A percentile compares a stretch with the other conserved stretches of the same genome.
phyloP scores from a whole-genome alignment of 257 asterid genomes.

The Osmanthus fragrans region DNA sequence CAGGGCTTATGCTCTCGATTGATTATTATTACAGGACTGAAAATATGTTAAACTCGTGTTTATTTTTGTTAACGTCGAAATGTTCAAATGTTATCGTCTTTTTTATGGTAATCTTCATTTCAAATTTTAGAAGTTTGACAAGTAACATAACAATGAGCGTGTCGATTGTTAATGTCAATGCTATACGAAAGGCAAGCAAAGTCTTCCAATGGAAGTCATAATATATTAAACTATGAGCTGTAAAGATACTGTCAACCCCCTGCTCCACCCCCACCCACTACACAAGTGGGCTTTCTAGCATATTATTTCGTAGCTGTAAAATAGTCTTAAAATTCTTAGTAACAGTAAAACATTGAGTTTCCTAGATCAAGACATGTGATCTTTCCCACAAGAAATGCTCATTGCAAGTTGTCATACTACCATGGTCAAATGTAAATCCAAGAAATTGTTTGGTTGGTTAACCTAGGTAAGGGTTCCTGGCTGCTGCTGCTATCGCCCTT shows the following conservation, averaged over 20 bases:
- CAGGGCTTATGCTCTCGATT: neutral
- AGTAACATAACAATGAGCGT: neutral
- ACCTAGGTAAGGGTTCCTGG: neutral
- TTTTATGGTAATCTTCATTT: neutral
- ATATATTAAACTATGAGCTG: slow-evolving; percentile 37
- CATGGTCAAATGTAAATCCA: slow-evolving; percentile 15
- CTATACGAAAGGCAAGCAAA: neutral
- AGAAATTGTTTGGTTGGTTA: slow-evolving; percentile 16
- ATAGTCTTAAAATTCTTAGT: neutral
- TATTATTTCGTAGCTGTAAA: neutral
- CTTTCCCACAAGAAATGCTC: slow-evolving; percentile 1
- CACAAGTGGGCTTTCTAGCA: slow-evolving; percentile 19
- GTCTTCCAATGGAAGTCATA: neutral
- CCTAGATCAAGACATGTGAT: neutral
- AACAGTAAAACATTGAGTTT: slow-evolving; percentile 14
- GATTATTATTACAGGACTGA: neutral
- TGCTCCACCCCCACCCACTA: neutral
- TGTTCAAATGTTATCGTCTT: neutral
- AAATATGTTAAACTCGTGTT: too few relatives aligned
- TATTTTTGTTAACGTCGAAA: too few relatives aligned
- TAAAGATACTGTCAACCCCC: slow-evolving; percentile 24
- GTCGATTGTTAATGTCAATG: neutral
- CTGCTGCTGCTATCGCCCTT: neutral
- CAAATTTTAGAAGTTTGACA: neutral
- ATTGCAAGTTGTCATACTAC: slow-evolving; percentile 1